Evolutionary conservation across 2,329 filamentous ascomycete species (phyloP).

Genomic region (Aureobasidium sp.): DNA sequence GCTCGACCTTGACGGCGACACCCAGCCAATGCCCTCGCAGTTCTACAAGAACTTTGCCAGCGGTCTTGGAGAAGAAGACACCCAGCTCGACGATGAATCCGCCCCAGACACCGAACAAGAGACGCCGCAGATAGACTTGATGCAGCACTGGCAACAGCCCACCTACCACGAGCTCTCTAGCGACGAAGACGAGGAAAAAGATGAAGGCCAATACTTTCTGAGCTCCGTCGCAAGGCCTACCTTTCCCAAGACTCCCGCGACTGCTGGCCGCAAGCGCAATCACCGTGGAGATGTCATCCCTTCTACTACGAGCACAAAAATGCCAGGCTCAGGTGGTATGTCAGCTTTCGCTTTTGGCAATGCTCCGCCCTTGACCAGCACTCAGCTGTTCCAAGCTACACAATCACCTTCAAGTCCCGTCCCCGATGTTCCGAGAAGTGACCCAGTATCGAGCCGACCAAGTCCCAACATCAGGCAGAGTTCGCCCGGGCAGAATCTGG

Average conservation of each 20-base stretch:
- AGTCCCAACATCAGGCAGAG: constrained; percentile 35
- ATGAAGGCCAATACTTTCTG: constrained; percentile 15
- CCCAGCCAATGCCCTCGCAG: constrained; percentile 41
- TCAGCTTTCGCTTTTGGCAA: constrained; percentile 28
- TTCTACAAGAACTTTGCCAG: constrained; percentile 38
- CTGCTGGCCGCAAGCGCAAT: constrained; percentile 34
- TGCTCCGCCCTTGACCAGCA: constrained; percentile 36
- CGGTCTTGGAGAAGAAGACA: constrained; percentile 25
- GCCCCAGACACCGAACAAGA: constrained; percentile 22
- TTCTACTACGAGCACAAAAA: constrained; percentile 36
- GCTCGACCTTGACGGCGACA: constrained; percentile 34
- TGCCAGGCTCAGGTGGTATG: constrained; percentile 31
- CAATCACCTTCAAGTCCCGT: constrained; percentile 40
- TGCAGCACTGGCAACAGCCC: constrained; percentile 21
- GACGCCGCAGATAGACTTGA: constrained; percentile 29
- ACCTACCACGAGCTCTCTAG: constrained; percentile 24
- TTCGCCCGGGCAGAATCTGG: constrained; percentile 24
- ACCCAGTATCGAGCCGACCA: constrained; percentile 39
- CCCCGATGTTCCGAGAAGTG: constrained; percentile 32
- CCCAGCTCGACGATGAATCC: neutral
- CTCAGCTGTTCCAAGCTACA: constrained; percentile 41
- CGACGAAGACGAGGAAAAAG: constrained; percentile 18
- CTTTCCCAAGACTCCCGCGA: constrained; percentile 36
- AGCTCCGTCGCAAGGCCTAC: constrained; percentile 23
- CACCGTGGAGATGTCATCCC: constrained; percentile 34